A percentile compares a stretch with the other conserved stretches of the same genome.
Evolutionary conservation across 495 filamentous ascomycete genomes (phyloP).

Genomic region (Jackrogersella multiformis): DNA sequence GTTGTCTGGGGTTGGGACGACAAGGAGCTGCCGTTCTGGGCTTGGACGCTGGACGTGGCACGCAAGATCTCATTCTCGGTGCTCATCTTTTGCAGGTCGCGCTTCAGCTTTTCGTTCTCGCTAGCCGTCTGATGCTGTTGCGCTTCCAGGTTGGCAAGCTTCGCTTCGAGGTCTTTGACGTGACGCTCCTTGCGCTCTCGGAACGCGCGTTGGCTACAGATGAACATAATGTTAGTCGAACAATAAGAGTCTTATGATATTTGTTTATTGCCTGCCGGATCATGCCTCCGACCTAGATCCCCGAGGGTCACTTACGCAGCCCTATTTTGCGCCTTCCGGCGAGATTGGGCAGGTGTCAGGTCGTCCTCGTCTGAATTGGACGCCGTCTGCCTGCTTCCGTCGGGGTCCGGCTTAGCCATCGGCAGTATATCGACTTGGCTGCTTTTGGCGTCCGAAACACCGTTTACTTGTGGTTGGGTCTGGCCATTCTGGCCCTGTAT

Average conservation of each 20-base stretch:
- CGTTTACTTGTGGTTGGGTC: slow-evolving; percentile 44
- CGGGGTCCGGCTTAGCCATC: slow-evolving; percentile 51
- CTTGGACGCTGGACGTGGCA: slow-evolving; percentile 66
- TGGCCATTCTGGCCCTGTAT: slow-evolving; percentile 38
- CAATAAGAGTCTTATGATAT: not conserved
- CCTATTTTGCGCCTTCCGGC: slow-evolving; percentile 94
- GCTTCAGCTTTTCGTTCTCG: slow-evolving; percentile 87
- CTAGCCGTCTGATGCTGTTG: slow-evolving; percentile 52
- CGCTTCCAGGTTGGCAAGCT: slow-evolving; percentile 77
- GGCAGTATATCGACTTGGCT: slow-evolving; percentile 47
- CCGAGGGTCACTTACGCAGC: slow-evolving; percentile 77
- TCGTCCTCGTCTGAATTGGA: slow-evolving; percentile 66
- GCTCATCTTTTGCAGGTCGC: slow-evolving; percentile 77
- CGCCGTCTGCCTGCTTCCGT: slow-evolving; percentile 48
- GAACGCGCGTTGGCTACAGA: slow-evolving; percentile 86
- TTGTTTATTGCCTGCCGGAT: not conserved
- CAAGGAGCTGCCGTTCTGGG: slow-evolving; percentile 39
- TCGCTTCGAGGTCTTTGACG: slow-evolving; percentile 89
- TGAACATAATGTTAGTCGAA: slow-evolving; percentile 22
- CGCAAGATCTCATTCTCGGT: slow-evolving; percentile 95
- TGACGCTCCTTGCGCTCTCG: slow-evolving; percentile 96
- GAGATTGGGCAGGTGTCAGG: slow-evolving; percentile 79
- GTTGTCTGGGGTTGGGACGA: slow-evolving; percentile 47
- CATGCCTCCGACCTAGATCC: not conserved
- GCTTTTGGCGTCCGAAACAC: slow-evolving; percentile 34